A percentile compares a stretch with the other conserved stretches of the same genome.
Evolutionary conservation across 768 basidiomycete species (phyloP).

Genomic region (Boletus rubescentipes): DNA sequence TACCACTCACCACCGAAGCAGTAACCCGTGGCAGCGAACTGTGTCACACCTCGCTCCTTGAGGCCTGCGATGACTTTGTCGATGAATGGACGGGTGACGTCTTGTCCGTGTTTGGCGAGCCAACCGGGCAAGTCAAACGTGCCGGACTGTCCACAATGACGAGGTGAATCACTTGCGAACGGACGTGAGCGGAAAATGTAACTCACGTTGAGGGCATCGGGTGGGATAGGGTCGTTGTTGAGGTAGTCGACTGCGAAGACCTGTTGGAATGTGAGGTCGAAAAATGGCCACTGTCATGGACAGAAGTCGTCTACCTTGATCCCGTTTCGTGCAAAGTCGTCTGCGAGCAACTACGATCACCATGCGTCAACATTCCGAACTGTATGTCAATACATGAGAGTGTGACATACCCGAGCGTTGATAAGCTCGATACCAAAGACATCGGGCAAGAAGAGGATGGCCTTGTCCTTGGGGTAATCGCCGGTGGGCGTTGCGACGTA

Average conservation of each 20-base stretch:
- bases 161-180: not conserved
- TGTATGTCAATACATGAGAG: not conserved
- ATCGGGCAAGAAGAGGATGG: slow-evolving; percentile 53
- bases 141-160: no score
- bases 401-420: slow-evolving; percentile 42
- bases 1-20: slow-evolving; percentile 57
- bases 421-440: slow-evolving; percentile 48
- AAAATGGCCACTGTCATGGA: not conserved
- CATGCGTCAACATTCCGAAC: not conserved
- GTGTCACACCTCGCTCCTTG: slow-evolving; percentile 56
- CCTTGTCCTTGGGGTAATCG: slow-evolving; percentile 55
- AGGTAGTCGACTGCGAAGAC: slow-evolving; percentile 29
- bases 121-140: slow-evolving; percentile 34
- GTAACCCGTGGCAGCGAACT: slow-evolving; percentile 62
- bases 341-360: slow-evolving; percentile 38
- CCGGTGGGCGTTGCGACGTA: slow-evolving; percentile 55
- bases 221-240: slow-evolving; percentile 26
- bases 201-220: slow-evolving; percentile 16
- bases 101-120: slow-evolving; percentile 41
- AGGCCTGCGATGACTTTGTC: slow-evolving; percentile 58
- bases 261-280: not conserved
- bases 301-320: slow-evolving; percentile 28
- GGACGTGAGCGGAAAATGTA: no score
- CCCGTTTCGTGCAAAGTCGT: slow-evolving; percentile 43
- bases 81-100: slow-evolving; percentile 44